Evolutionary conservation across 140 eudicot genomes (phyloP).

Genomic region (Bidens hawaiensis): DNA sequence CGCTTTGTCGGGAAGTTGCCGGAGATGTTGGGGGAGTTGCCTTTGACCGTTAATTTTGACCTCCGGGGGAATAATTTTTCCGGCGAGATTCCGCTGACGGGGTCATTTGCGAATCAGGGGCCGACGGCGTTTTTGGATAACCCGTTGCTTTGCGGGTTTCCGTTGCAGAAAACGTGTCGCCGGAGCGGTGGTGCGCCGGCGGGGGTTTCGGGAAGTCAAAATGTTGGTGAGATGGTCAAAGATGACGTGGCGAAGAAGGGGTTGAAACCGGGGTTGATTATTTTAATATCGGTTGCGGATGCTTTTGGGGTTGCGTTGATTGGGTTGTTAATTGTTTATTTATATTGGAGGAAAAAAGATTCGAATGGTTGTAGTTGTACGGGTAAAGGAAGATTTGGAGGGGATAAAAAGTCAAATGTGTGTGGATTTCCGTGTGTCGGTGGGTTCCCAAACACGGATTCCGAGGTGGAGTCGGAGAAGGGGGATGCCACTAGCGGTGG

Average conservation of each 20-base stretch:
- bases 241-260: conserved; percentile 32
- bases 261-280: conserved; percentile 63
- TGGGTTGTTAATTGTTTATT: conserved; percentile 63
- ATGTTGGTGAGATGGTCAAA: conserved; percentile 19
- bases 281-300: conserved; percentile 70
- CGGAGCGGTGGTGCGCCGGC: conserved; percentile 21
- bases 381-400: conserved; percentile 61
- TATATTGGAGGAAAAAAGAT: conserved; percentile 83
- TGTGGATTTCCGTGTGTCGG: conserved; percentile 51
- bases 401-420: conserved; percentile 35
- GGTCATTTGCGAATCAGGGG: conserved; percentile 82
- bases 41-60: conserved; percentile 90
- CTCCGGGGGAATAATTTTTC: conserved; percentile 51
- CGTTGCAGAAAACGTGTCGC: conserved; percentile 54
- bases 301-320: conserved; percentile 72
- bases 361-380: conserved; percentile 78
- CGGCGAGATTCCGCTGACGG: conserved; percentile 83
- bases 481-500: conserved; percentile 46
- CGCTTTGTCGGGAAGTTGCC: conserved; percentile 68
- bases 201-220: conserved; percentile 30
- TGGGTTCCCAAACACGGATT: conserved; percentile 50
- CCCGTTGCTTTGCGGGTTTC: conserved; percentile 79
- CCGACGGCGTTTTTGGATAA: conserved; percentile 81
- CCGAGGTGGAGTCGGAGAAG: conserved; percentile 67
- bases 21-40: conserved; percentile 63